Base-by-base conservation (phyloP, 2,329 filamentous ascomycete species). In the Aspergillus nomiae region DNA sequence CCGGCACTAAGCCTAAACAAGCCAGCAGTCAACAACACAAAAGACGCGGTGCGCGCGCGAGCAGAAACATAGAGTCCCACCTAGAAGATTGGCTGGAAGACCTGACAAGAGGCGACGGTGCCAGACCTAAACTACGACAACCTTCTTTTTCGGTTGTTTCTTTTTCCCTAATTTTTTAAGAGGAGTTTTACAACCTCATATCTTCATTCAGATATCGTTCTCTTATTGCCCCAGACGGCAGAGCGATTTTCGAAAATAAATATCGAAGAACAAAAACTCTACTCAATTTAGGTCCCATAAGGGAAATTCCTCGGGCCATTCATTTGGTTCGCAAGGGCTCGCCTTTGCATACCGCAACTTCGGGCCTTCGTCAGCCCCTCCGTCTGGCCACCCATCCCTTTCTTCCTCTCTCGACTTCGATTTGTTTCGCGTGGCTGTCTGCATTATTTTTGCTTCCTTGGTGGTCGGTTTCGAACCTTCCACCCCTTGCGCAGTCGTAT, bases 21-120 rank as follows among this genome's bases (percentile, higher is more conserved):
- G 63, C 28, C 28, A 50, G 62, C 24, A 65, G 62, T 70, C 72
- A 72, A 73, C 70, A 73, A 74, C 72, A 73, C 71, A 71, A 67
- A 71, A 74, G 70, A 71, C 73, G 72, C 66, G 62, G 38, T 53
- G 68, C 66, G 67, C 70, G 72, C 69, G 67, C 62, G 51, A 56
- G 61, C 58, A 65, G 62, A 61, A 67, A 69, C 66, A 66, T 62
- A 65, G 45, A 67, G 64, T 65, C 67, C 64, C 65, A 60, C 65
- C 28, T 60, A 50, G 19, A 62, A 60, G 63, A 66, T 66, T 65
- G 66, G 64, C 55, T 58, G 53, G 57, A 59, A 43, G 50, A 21
- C 53, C 32, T 50, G 56, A 50, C 32, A 58, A 51, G 56, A 64
- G 56, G 59, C 56, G 59, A 61, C 62, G 45, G 21, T 55, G 51